These are phyloP conservation scores for Adiantum capillusveneris DNA, from an alignment of 75 land plant genomes.

Conservation along the genomic window DNA sequence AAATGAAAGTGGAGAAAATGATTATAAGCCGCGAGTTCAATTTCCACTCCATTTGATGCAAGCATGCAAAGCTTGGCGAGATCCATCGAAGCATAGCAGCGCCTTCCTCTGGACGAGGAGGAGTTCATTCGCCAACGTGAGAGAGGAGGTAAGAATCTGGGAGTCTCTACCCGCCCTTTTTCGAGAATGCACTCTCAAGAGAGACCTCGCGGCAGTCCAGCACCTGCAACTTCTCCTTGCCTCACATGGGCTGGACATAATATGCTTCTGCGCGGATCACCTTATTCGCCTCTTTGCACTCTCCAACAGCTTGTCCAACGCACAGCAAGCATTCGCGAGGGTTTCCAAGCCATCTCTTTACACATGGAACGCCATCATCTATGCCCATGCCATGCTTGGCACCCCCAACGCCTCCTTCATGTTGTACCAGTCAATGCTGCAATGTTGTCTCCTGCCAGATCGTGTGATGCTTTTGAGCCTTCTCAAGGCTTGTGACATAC, in stretches of 20 bases:
- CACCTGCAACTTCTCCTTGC: too few relatives aligned
- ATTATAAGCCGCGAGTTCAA: too few relatives aligned
- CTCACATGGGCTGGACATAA: slow-evolving; percentile 1
- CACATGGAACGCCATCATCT: slow-evolving; percentile 5
- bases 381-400: neutral
- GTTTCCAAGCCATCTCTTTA: neutral
- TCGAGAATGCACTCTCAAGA: too few relatives aligned
- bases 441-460: neutral
- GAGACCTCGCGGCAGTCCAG: too few relatives aligned
- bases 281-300: slow-evolving; percentile 1
- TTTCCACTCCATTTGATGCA: too few relatives aligned
- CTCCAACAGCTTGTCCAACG: neutral
- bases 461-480: slow-evolving; percentile 2
- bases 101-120: too few relatives aligned
- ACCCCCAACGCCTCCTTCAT: neutral
- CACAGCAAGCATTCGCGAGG: neutral
- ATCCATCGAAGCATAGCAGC: too few relatives aligned
- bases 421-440: neutral
- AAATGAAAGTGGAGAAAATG: too few relatives aligned
- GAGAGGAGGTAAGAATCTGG: too few relatives aligned
- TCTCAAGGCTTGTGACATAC: neutral
- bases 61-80: too few relatives aligned
- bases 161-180: too few relatives aligned
- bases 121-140: too few relatives aligned
- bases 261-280: slow-evolving; percentile 1